Conservation (phyloP, 441 rosid species). For the Sinapis alba region DNA sequence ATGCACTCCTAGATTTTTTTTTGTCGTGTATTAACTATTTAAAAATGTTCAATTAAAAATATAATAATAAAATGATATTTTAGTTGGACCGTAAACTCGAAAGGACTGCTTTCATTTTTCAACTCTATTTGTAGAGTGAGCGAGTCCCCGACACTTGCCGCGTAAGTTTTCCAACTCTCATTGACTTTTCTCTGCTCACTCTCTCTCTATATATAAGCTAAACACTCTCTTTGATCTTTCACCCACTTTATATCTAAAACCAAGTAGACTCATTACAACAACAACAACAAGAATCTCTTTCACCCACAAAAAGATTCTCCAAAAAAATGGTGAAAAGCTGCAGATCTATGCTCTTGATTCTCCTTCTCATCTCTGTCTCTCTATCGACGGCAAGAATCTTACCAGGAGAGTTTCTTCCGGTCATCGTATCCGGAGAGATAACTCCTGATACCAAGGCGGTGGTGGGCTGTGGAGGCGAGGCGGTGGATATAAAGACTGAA, state of each 20-base stretch:
- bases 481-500: conserved; percentile 8
- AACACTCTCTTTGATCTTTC: conserved; percentile 26
- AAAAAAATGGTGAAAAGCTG: conserved; percentile 3
- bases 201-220: neutral
- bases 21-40: neutral
- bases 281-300: neutral
- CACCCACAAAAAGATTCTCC: neutral
- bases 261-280: neutral
- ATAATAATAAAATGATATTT: neutral
- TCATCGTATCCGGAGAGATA: conserved; percentile 17
- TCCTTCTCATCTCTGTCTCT: conserved; percentile 24
- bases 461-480: conserved; percentile 35
- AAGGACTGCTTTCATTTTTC: neutral
- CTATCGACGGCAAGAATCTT: conserved; percentile 30
- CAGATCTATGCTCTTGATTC: conserved; percentile 27
- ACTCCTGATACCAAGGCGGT: conserved; percentile 23
- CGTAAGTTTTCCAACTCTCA: conserved; percentile 35
- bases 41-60: no score
- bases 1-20: neutral
- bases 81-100: conserved; percentile 18
- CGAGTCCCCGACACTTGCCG: conserved; percentile 40
- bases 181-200: conserved; percentile 25
- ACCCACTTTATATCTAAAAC: conserved; percentile 12
- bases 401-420: conserved; percentile 37
- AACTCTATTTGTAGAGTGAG: neutral